These are phyloP conservation scores for Aspergillus bridgeri DNA, from an alignment of 495 filamentous ascomycete genomes.

Conservation along the genomic window DNA sequence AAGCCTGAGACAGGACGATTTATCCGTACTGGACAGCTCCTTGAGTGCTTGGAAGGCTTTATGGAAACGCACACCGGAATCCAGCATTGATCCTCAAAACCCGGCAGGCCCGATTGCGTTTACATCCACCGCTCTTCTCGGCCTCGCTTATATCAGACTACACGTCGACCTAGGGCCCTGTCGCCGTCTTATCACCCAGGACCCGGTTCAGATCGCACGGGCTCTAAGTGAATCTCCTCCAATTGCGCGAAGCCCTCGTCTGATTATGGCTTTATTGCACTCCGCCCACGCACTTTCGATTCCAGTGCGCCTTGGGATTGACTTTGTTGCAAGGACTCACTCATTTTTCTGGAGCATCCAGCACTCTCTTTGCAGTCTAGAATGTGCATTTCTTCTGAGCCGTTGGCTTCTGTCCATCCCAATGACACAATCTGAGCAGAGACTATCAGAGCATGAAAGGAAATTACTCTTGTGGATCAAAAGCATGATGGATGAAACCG, in stretches of 20 bases:
- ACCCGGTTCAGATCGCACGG: slow-evolving; percentile 41
- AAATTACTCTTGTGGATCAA: slow-evolving; percentile 64
- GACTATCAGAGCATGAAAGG: slow-evolving; percentile 54
- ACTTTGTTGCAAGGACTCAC: slow-evolving; percentile 50
- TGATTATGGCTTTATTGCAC: slow-evolving; percentile 51
- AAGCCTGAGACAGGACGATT: slow-evolving; percentile 44
- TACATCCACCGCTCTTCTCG: slow-evolving; percentile 51
- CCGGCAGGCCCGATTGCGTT: slow-evolving; percentile 53
- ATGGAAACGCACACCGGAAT: slow-evolving; percentile 52
- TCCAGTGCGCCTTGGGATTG: slow-evolving; percentile 50
- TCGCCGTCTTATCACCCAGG: slow-evolving; percentile 46
- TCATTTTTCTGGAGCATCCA: slow-evolving; percentile 56
- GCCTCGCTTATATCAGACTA: slow-evolving; percentile 51
- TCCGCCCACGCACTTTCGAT: slow-evolving; percentile 53
- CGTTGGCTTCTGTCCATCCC: slow-evolving; percentile 53
- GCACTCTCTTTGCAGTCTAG: slow-evolving; percentile 52
- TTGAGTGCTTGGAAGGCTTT: slow-evolving; percentile 49
- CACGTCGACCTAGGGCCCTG: slow-evolving; percentile 47
- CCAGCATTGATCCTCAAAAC: slow-evolving; percentile 50
- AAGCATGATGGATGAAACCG: slow-evolving; percentile 74
- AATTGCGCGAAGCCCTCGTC: slow-evolving; percentile 43
- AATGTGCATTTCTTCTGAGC: slow-evolving; percentile 52
- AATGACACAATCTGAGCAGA: slow-evolving; percentile 41
- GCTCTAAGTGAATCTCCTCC: slow-evolving; percentile 39
- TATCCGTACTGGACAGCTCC: slow-evolving; percentile 41